Evolutionary conservation across 305 asterid species (phyloP), one percentile per base, ranked within the genome.

Genomic region (Solanum hybrid): DNA sequence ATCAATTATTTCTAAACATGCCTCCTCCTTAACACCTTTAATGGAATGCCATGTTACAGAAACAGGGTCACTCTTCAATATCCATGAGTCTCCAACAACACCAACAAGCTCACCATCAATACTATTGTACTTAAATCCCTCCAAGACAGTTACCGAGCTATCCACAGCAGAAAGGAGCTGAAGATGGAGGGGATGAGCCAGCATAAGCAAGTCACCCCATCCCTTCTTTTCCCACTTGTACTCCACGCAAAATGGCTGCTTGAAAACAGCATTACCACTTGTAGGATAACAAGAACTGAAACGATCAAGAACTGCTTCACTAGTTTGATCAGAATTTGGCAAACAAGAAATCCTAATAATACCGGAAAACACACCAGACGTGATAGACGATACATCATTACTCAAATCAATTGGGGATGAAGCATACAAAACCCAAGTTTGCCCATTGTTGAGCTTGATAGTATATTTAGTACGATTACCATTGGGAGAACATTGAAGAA

Each of bases 41-140:
- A 73, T 75, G 5, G 90, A 89, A 42, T 89, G 90, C 90, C 90
- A 89, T 3, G 90, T 89, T 26, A 89, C 85, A 7, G 90, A 84
- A 89, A 89, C 72, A 11, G 90, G 90, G 16, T 89, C 90, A 34
- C 75, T 82, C 36, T 72, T 89, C 88, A 89, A 51, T 38, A 89
- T 26, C 90, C 90, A 89, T 9, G 90, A 89, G 20, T 84, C 85
- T 75, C 90, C 90, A 84, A 89, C 90, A n/a, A 89, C 77, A 84
- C 90, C 90, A 5, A 89, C 79, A 86, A 89, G 91, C 60, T 86
- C 86, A 77, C 86, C 91, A 89, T 89, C 91, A 36, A 89, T 89
- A 75, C 91, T 86, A 35, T 78, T 78, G 24, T 89, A 89, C 87
- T 89, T 89, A 77, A 89, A 86, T 7, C 32, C 89, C 86, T 89